Evolutionary conservation across 768 basidiomycete genomes (phyloP).

Genomic region (Tylopilus subfusipes): DNA sequence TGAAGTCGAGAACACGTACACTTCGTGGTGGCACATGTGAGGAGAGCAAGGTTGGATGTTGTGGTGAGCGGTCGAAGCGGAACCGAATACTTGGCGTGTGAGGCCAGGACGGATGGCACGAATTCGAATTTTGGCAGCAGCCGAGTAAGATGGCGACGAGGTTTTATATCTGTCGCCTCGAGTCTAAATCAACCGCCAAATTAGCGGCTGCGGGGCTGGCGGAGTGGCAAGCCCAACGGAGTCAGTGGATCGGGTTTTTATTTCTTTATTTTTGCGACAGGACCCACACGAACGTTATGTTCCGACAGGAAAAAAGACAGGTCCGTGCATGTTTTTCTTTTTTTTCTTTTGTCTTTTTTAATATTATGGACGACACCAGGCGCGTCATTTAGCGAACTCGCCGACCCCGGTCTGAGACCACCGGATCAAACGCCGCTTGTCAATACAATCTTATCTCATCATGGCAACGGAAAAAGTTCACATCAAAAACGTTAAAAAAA

Average conservation of each 20-base stretch:
- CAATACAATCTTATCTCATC: conserved; percentile 25
- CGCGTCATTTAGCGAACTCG: conserved; percentile 27
- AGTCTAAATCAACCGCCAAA: too few relatives aligned
- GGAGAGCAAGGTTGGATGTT: neutral
- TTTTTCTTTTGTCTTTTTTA: neutral
- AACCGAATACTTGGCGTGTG: neutral
- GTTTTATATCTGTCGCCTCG: neutral
- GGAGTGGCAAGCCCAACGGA: conserved; percentile 5
- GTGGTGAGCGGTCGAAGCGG: neutral
- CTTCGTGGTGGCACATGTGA: conserved; percentile 36
- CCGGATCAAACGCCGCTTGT: conserved; percentile 26
- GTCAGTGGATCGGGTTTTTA: neutral
- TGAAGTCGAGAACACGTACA: conserved; percentile 26
- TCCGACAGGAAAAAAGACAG: too few relatives aligned
- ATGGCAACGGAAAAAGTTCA: neutral
- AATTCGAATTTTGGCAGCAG: neutral
- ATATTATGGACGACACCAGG: conserved; percentile 15
- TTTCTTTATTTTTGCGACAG: neutral
- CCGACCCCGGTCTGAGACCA: conserved; percentile 1
- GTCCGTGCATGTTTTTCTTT: too few relatives aligned
- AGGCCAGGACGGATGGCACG: neutral
- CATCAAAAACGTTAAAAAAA: neutral
- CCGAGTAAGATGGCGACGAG: neutral
- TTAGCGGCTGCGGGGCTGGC: conserved; percentile 11
- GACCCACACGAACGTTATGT: neutral